These are phyloP conservation scores for Globisporangium cystogenes DNA, from an alignment of 352 stramenopile genomes.

Conservation along the genomic window DNA sequence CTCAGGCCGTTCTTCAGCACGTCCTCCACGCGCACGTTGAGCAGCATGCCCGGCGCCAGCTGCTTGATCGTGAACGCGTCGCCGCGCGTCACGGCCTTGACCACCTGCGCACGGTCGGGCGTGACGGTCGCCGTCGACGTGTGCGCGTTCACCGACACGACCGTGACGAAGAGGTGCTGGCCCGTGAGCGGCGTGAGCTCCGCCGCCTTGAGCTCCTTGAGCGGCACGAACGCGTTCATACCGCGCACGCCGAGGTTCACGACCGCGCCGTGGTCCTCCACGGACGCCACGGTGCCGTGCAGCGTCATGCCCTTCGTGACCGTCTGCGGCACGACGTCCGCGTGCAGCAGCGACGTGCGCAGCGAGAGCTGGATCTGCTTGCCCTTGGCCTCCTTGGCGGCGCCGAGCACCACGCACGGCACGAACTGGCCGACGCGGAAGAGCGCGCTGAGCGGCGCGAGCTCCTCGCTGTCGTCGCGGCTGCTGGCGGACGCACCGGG, in stretches of 20 bases:
- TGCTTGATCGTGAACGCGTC: slow-evolving; percentile 86
- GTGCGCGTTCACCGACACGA: slow-evolving; percentile 70
- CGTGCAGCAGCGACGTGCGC: slow-evolving; percentile 82
- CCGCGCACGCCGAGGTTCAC: slow-evolving; percentile 87
- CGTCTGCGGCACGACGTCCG: slow-evolving; percentile 50
- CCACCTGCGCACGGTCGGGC: slow-evolving; percentile 45
- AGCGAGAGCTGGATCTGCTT: slow-evolving; percentile 91
- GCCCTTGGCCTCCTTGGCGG: slow-evolving; percentile 60
- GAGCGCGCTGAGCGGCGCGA: slow-evolving; percentile 44
- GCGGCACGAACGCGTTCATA: slow-evolving; percentile 69
- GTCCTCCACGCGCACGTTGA: slow-evolving; percentile 90
- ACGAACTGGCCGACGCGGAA: slow-evolving; percentile 84
- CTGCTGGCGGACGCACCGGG: slow-evolving; percentile 4
- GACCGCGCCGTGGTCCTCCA: slow-evolving; percentile 94
- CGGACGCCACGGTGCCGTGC: slow-evolving; percentile 80
- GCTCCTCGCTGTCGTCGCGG: slow-evolving; percentile 20
- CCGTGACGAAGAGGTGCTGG: slow-evolving; percentile 64
- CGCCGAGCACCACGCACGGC: slow-evolving; percentile 72
- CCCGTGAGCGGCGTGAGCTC: slow-evolving; percentile 31
- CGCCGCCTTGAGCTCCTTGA: slow-evolving; percentile 53
- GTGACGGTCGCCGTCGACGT: slow-evolving; percentile 73
- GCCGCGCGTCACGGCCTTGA: slow-evolving; percentile 78
- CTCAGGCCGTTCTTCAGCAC: slow-evolving; percentile 79
- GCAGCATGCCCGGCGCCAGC: slow-evolving; percentile 89
- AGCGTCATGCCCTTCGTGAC: slow-evolving; percentile 71